Conservation (phyloP, 2,329 filamentous ascomycete species). For the Penicillium palitans region DNA sequence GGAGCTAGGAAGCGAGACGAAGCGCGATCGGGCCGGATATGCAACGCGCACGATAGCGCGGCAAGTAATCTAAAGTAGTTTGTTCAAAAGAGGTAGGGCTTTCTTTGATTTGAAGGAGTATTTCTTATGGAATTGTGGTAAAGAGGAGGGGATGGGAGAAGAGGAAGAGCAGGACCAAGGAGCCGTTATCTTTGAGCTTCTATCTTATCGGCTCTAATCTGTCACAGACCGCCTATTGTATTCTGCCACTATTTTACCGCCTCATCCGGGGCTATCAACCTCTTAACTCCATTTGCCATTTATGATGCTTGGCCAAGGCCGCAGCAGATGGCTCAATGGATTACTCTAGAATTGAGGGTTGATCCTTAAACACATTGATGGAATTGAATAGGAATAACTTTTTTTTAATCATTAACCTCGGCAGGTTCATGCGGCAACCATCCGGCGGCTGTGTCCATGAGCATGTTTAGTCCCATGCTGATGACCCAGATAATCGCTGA, state of each 20-base stretch:
- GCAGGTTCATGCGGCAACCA: slow-evolving; percentile 3
- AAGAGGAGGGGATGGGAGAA: neutral
- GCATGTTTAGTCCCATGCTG: slow-evolving; percentile 18
- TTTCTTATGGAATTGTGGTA: slow-evolving; percentile 1
- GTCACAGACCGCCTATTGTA: neutral
- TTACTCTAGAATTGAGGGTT: neutral
- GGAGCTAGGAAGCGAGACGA: slow-evolving; percentile 3
- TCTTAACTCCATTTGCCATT: neutral
- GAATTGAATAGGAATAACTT: neutral
- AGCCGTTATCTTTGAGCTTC: slow-evolving; percentile 6
- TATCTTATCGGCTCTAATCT: slow-evolving; percentile 4
- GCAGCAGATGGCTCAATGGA: neutral
- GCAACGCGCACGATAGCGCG: neutral
- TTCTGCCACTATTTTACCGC: neutral
- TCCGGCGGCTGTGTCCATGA: slow-evolving; percentile 18
- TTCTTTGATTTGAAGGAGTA: neutral
- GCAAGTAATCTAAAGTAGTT: neutral
- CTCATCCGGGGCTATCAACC: neutral
- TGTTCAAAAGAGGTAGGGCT: neutral
- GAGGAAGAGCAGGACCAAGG: slow-evolving; percentile 7
- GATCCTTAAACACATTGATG: neutral
- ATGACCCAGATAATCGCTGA: slow-evolving; percentile 33
- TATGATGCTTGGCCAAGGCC: neutral
- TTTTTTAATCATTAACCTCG: neutral
- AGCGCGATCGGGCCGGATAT: neutral